Base-by-base conservation (phyloP, 441 rosid species). In the Melastoma candidum region DNA sequence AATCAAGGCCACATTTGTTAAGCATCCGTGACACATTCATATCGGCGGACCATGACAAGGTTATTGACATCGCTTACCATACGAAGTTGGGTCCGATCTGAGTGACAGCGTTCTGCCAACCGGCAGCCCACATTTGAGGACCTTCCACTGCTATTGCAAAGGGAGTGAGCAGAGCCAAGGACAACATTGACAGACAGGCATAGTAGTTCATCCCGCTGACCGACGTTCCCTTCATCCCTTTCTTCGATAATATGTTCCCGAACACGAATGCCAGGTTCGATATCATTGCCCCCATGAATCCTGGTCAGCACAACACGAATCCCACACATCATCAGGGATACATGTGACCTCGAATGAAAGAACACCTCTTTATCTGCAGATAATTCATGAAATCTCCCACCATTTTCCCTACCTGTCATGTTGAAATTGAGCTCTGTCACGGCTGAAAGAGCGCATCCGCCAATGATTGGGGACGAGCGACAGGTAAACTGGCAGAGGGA, bases 231-330 rank as follows among this genome's bases (percentile, higher is more conserved):
- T 80, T 81, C 98, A 90, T 90, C 56, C 96, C 98, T 57, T 83
- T 90, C 83, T 90, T 90, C 0, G 98, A 90, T 75, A 87, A 90
- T 58, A 87, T 90, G 79, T 90, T 87, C 1, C 96, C 75, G 17
- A 90, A 80, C 65, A 87, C 98, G 52, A 90, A 90, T 13, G 98
- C 96, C 72, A 87, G 66, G 57, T 90, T 90, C 1, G 98, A 90
- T 67, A 90, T 87, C 96, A 87, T 90, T 0, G 96, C 98, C 39
- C 98, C 98, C 98, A 87, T 83, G 56, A 90, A 90, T 63, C 98
- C 98, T 90, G 68, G 29, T 7, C 26, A 51, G 2, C 48, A 29
- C 61, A 17, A 7, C 41, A 26, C 56, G 41, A 26, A 36, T 17
- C 22, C 2, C 43, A 3, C 44, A 47, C 53, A 52, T 4, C 7